Base-by-base conservation (phyloP, 2,329 filamentous ascomycete genomes). In the Fusarium nygamai region DNA sequence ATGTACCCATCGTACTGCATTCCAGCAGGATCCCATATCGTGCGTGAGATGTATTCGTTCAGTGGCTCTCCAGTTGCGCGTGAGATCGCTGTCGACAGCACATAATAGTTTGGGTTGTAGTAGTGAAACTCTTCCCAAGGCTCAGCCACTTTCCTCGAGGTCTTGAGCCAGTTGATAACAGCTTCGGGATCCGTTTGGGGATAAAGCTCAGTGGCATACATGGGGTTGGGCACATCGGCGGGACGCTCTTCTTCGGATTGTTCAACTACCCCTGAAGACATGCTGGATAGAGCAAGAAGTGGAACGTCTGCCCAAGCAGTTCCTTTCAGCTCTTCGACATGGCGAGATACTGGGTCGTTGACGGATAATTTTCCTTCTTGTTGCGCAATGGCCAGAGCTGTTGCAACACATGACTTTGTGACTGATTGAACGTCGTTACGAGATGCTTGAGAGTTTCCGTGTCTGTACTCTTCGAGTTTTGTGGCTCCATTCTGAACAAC, bases 61-160 rank as follows among this genome's bases (percentile, higher is more conserved):
- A 74, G 31, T 8, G 64, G 72, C 5, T 65, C 51, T 17, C 61
- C 43, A 0, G 68, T 72, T 17, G 72, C 72, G 8, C 72, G 68
- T 2, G 72, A 72, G 8, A 75, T 75, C 17, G 58, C 72, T 1
- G 57, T 67, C 16, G 72, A 73, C 0, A 75, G 7, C 1, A 75
- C 72, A 2, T 75, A 73, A 24, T 70, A 75, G 58, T 75, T 75
- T 0, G 72, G 72, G 33, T 75, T 75, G 47, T 75, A 75, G 38
- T 75, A 75, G 17, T 75, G 72, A n/a, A 75, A 75, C 59, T 75
- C 72, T 10, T 75, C 46, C 72, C 69, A 75, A 4, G 72, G 72
- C 20, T 75, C 59, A 19, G 69, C 69, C 16, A 75, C 69, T 4
- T 75, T 75, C 16, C 44, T 64, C 10, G 73, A 60, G 0, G 69